Evolutionary conservation across 805 yeast species (phyloP), one percentile per base, ranked within the genome.

Genomic region (Huiozyma sinensis): DNA sequence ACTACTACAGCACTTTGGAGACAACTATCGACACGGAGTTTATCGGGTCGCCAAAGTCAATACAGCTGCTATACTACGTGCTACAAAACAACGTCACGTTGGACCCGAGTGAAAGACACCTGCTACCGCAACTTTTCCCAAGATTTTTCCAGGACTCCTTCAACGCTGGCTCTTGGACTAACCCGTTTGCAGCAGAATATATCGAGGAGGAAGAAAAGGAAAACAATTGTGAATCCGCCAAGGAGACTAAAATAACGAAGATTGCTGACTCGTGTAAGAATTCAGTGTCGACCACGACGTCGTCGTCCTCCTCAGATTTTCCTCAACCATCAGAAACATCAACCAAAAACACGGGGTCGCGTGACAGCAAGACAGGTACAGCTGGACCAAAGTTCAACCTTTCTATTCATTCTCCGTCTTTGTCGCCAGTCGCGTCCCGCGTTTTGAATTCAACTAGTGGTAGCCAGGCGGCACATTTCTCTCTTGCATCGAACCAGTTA

Each of bases 131-230:
- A 55, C 64, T 79, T 1, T 76, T 79, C 49, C 88, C 92, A 7
- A 68, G 92, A 47, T 80, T 83, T 52, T 62, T 83, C n/a, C 68
- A 72, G 36, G 77, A 78, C 29, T 76, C 74, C 44, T 83, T 78
- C 58, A 78, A 79, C 51, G 90, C 87, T 12, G 90, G 89, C n/a
- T 78, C 79, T 47, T 83, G 88, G 81, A 72, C 75, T 39, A 82
- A 81, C 52, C 85, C 84, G 17, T 80, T 81, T 34, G 37, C 27
- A 7, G 12, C 13, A 8, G 37, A 12, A 12, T 5, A 34, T 13
- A 34, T 10, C 8, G 37, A 34, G 9, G n/a, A 32, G 10, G 4
- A 32, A 4, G n/a, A 32, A n/a, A n/a, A 32, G 10, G 34, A 32
- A 32, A 10, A 3, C n/a, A 32, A 5, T 32, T 32, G n/a, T 10